Evolutionary conservation across 225 moss, liverwort and hornwort species (phyloP).

Genomic region (Physcomitrium patens): DNA sequence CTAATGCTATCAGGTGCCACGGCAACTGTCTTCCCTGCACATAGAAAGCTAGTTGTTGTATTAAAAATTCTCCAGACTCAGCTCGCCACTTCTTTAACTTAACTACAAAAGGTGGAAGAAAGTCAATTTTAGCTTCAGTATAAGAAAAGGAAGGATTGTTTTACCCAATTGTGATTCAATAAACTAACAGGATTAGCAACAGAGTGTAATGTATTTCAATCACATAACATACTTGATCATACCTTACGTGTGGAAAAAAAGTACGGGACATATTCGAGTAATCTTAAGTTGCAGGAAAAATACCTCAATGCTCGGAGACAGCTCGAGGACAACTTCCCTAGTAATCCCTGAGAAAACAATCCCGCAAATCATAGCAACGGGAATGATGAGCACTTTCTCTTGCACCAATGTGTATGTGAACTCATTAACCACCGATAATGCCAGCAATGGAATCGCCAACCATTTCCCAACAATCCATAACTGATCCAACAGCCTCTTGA

Average conservation of each 20-base stretch:
- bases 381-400: slow-evolving; percentile 50
- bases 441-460: slow-evolving; percentile 59
- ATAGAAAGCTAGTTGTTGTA: slow-evolving; percentile 7
- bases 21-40: slow-evolving; percentile 45
- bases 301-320: slow-evolving; percentile 44
- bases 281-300: neutral
- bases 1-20: slow-evolving; percentile 55
- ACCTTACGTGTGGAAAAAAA: neutral
- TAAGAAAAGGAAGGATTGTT: too few species aligned
- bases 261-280: neutral
- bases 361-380: slow-evolving; percentile 50
- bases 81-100: slow-evolving; percentile 15
- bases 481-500: slow-evolving; percentile 43
- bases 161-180: neutral
- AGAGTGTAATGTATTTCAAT: neutral
- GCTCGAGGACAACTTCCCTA: slow-evolving; percentile 50
- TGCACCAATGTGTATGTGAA: slow-evolving; percentile 57
- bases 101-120: neutral
- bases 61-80: neutral
- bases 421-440: slow-evolving; percentile 65
- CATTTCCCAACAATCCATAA: slow-evolving; percentile 62
- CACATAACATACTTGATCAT: neutral
- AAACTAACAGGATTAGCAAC: neutral
- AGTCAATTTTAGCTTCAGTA: too few species aligned
- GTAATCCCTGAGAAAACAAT: slow-evolving; percentile 56